These are phyloP conservation scores for Grosmannia serpens DNA, from an alignment of 2,329 filamentous ascomycete species.

Conservation along the genomic window DNA sequence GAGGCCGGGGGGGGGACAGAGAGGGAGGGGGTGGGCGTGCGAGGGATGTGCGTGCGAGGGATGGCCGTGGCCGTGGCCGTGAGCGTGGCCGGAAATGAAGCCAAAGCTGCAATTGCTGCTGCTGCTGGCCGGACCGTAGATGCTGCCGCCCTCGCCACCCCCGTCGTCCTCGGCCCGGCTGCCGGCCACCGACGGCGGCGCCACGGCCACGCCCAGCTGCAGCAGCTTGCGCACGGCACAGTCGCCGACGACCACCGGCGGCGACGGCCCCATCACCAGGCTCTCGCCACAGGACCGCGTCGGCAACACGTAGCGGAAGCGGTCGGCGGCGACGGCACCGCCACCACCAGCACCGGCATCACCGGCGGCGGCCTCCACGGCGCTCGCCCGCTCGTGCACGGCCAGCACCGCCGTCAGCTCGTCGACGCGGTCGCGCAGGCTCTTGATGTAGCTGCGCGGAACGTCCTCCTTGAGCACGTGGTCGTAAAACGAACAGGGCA, in stretches of 20 bases:
- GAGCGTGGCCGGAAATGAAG: too few species aligned
- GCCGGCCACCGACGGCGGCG: background rate
- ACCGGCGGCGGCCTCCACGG: too few species aligned
- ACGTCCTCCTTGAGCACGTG: background rate
- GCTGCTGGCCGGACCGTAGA: background rate
- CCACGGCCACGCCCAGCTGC: background rate
- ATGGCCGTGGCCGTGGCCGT: too few species aligned
- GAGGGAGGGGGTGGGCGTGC: too few species aligned
- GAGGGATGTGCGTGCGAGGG: too few species aligned
- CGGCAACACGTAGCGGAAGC: background rate
- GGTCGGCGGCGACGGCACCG: background rate
- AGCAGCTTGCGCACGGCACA: slow-evolving; percentile 1
- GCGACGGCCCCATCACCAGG: background rate
- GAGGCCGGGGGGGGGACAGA: background rate
- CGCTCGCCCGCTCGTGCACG: background rate
- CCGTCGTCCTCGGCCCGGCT: background rate
- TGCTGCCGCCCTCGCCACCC: background rate
- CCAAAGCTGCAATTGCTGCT: background rate
- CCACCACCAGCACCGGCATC: background rate
- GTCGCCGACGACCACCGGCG: slow-evolving; percentile 1
- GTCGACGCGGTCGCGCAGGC: slow-evolving; percentile 1
- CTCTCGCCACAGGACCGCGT: background rate
- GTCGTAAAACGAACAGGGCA: slow-evolving; percentile 1
- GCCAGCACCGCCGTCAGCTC: background rate
- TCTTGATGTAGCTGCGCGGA: slow-evolving; percentile 3